Evolutionary conservation across 768 basidiomycete genomes (phyloP).

Genomic region (Clavaria fumosa): DNA sequence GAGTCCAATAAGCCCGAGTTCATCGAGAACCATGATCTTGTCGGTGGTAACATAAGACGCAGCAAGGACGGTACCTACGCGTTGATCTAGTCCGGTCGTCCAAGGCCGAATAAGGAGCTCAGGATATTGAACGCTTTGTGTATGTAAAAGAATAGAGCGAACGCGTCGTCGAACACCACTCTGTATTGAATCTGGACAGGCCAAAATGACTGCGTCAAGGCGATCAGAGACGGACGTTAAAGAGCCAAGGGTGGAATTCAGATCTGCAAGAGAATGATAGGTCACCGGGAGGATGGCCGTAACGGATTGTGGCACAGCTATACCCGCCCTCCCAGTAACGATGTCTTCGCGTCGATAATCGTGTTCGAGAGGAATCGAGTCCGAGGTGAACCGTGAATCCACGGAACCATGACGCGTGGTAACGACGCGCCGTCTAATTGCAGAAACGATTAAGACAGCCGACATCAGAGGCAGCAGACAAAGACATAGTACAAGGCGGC

Average conservation of each 20-base stretch:
- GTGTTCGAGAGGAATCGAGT: not conserved
- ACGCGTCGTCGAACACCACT: slow-evolving; percentile 22
- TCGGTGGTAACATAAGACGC: slow-evolving; percentile 27
- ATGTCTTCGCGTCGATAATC: no score
- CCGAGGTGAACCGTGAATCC: not conserved
- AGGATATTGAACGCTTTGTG: slow-evolving; percentile 19
- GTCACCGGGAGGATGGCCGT: slow-evolving; percentile 36
- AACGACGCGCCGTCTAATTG: no score
- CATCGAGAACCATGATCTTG: slow-evolving; percentile 38
- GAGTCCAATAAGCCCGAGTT: slow-evolving; percentile 25
- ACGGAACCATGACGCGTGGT: no score
- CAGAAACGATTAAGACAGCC: no score
- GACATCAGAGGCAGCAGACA: no score
- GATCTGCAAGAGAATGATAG: slow-evolving; percentile 16
- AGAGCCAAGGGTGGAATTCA: slow-evolving; percentile 23
- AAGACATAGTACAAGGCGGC: no score
- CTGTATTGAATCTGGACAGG: slow-evolving; percentile 26
- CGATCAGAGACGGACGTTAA: slow-evolving; percentile 22
- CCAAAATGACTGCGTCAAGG: slow-evolving; percentile 31
- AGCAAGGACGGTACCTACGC: slow-evolving; percentile 20
- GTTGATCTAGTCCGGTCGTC: slow-evolving; percentile 11
- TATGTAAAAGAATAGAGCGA: slow-evolving; percentile 16
- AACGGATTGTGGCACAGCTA: slow-evolving; percentile 18
- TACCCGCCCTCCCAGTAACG: not conserved
- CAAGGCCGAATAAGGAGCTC: slow-evolving; percentile 28